Evolutionary conservation across 1,284 basidiomycete species (phyloP), one percentile per base, ranked within the genome.

Genomic region (Polyporus tsugae): DNA sequence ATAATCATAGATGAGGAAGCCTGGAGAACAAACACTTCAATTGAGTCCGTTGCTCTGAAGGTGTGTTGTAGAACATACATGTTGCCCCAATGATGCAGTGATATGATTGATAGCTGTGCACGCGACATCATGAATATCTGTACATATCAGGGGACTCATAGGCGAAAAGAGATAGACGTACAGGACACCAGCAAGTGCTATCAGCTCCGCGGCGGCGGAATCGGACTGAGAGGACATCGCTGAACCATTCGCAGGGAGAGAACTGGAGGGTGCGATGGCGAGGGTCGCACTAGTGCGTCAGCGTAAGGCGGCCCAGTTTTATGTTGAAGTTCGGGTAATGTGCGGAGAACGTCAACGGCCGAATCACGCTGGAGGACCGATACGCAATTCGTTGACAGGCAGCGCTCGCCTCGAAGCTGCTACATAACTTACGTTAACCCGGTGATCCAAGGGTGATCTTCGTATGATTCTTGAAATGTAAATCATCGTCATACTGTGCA

Each of bases 1-100:
- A 41, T 29, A 62, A 53, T 72, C 71, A 52, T 46, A 70, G 41
- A 68, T 65, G 22, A 70, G 52, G 39, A 70, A 63, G 2, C 38
- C 71, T 72, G 62, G 2, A 25, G 41, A 33, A 29, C 29, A 7
- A 33, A 35, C 3, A 35, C 13, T 1, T 17, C 13, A 19, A 55
- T 19, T 35, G 15, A 35, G 29, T 55, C 15, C 15, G 29, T 19
- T 19, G 6, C 33, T 6, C 5, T 15, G 15, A 35, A 6, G 5
- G 2, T 29, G 17, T 35, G 52, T 33, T 11, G 4, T 22, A 25
- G 46, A 2, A 35, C 52, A 17, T 55, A 55, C 52, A 29, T 9
- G 52, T 55, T 35, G 52, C 13, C 6, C 52, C 52, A 10, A 55
- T 29, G 6, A 33, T 55, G 11, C 52, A 55, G 33, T 55, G 29